phyloP scores from a whole-genome alignment of 2,329 filamentous ascomycete genomes.

The Fusarium goolgardi region DNA sequence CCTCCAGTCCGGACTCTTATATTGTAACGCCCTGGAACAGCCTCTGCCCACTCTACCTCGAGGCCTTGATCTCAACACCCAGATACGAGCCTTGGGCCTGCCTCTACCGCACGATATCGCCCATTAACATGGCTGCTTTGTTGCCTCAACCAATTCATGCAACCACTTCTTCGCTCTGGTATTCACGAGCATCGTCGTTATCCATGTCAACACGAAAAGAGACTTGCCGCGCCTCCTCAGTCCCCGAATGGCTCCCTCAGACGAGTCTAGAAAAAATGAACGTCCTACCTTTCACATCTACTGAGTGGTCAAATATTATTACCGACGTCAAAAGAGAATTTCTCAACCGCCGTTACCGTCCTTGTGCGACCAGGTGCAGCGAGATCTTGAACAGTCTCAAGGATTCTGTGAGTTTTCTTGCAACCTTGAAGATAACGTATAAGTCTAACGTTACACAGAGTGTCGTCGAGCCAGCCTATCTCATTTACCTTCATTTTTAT shows the following conservation, averaged over 20 bases:
- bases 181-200: constrained; percentile 25
- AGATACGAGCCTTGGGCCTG: constrained; percentile 14
- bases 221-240: constrained; percentile 20
- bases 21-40: constrained; percentile 37
- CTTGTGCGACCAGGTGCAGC: constrained; percentile 64
- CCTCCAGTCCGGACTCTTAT: constrained; percentile 42
- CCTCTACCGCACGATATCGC: constrained; percentile 3
- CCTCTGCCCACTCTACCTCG: constrained; percentile 27
- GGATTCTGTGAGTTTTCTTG: constrained; percentile 54
- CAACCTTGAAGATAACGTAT: not conserved
- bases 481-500: constrained; percentile 71
- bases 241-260: constrained; percentile 30
- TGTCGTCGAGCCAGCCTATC: constrained; percentile 63
- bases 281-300: constrained; percentile 57
- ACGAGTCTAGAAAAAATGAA: constrained; percentile 39
- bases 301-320: constrained; percentile 65
- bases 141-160: constrained; percentile 32
- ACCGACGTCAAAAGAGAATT: constrained; percentile 67
- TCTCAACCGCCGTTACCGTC: constrained; percentile 61
- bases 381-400: constrained; percentile 64
- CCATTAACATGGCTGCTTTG: constrained; percentile 37
- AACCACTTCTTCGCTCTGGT: constrained; percentile 28
- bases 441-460: constrained; percentile 45
- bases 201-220: constrained; percentile 33
- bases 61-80: constrained; percentile 8